These are phyloP conservation scores for Cinchona pubescens DNA, from an alignment of 257 asterid species.

Conservation along the genomic window DNA sequence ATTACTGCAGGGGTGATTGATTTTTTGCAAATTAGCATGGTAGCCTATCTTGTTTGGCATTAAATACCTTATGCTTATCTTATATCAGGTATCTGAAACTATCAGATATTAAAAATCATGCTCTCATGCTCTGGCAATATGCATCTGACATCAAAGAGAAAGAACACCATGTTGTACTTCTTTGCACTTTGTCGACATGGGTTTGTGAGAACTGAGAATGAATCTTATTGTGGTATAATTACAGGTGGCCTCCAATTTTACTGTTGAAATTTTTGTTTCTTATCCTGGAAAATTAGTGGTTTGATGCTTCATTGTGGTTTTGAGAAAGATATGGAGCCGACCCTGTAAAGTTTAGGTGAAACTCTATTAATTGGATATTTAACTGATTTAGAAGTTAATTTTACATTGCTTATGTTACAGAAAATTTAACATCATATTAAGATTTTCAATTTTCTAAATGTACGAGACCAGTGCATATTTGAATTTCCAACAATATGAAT, in stretches of 20 bases:
- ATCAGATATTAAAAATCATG: neutral
- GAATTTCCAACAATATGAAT: neutral
- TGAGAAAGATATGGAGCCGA: neutral
- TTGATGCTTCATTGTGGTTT: neutral
- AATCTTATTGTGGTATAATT: neutral
- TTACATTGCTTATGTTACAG: neutral
- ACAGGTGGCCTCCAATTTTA: neutral
- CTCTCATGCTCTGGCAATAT: neutral
- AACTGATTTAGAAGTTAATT: neutral
- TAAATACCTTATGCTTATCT: neutral
- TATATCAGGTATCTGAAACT: neutral
- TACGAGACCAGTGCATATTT: neutral
- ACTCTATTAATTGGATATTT: neutral
- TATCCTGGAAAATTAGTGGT: neutral
- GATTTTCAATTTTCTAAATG: neutral
- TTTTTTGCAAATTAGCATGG: neutral
- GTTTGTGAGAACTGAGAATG: no score
- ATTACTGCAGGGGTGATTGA: neutral
- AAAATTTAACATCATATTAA: neutral
- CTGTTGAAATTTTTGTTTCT: neutral
- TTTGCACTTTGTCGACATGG: neutral
- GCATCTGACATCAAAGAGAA: neutral
- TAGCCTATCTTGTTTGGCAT: neutral
- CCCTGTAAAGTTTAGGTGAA: neutral
- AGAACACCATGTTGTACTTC: neutral